Conservation (phyloP, 2,329 filamentous ascomycete species). For the Trichoderma brevicompactum region DNA sequence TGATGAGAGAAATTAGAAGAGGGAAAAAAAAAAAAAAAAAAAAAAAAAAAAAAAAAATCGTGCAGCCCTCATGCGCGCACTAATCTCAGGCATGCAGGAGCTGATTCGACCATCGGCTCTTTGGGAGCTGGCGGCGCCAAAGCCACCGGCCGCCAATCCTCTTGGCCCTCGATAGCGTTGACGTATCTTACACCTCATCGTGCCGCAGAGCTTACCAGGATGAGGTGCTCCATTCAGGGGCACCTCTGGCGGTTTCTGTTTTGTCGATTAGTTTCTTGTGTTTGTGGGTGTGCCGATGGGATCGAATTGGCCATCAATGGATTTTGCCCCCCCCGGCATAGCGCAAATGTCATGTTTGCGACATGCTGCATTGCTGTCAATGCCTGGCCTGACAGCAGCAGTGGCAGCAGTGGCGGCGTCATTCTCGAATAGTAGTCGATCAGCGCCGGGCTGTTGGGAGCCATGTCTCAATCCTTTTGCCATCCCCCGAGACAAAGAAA, state of each 20-base stretch:
- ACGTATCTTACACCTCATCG: conserved; percentile 27
- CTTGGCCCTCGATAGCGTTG: conserved; percentile 8
- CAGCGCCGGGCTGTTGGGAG: not conserved
- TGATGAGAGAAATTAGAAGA: not conserved
- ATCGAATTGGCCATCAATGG: not conserved
- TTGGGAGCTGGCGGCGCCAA: not conserved
- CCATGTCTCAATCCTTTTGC: conserved; percentile 1
- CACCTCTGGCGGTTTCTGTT: not conserved
- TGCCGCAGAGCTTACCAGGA: not conserved
- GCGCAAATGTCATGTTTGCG: conserved; percentile 24
- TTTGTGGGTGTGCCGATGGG: not conserved
- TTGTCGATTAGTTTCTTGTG: not conserved
- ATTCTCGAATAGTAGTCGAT: conserved; percentile 9
- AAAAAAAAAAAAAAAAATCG: not conserved
- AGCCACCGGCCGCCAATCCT: conserved; percentile 8
- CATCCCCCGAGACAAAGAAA: conserved; percentile 13
- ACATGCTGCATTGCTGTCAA: conserved; percentile 1
- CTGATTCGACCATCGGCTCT: conserved; percentile 3
- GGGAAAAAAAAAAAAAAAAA: not conserved
- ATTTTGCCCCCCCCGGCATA: conserved; percentile 6
- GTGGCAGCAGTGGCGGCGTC: not conserved
- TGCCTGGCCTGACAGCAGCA: not conserved
- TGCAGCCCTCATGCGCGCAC: conserved; percentile 5
- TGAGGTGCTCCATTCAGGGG: conserved; percentile 10
- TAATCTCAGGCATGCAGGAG: conserved; percentile 7